phyloP scores from a whole-genome alignment of 208 protist species.

The Phytomonas serpens region DNA sequence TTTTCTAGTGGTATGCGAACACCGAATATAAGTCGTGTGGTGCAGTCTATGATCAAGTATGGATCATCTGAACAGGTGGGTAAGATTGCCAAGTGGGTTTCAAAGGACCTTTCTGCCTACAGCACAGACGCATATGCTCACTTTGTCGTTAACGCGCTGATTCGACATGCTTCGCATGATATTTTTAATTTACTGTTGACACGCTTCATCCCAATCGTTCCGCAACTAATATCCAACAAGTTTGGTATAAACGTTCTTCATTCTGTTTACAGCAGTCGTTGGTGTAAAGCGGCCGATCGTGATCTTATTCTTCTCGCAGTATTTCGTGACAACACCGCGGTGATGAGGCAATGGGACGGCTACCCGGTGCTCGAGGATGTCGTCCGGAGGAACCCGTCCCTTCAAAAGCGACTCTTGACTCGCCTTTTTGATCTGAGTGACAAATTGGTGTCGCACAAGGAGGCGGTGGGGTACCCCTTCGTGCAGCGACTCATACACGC shows the following conservation, averaged over 20 bases:
- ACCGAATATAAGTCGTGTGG: constrained; percentile 71
- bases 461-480: constrained; percentile 71
- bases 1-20: constrained; percentile 58
- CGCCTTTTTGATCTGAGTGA: constrained; percentile 81
- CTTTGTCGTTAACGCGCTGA: constrained; percentile 70
- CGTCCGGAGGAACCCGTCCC: constrained; percentile 34
- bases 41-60: constrained; percentile 91
- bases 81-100: constrained; percentile 45
- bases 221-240: constrained; percentile 74
- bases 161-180: constrained; percentile 77
- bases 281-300: constrained; percentile 57
- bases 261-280: constrained; percentile 70
- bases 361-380: constrained; percentile 78
- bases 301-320: constrained; percentile 69
- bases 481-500: constrained; percentile 77
- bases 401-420: constrained; percentile 68
- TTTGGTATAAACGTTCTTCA: constrained; percentile 82
- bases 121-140: constrained; percentile 80
- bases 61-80: constrained; percentile 57
- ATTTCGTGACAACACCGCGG: constrained; percentile 76
- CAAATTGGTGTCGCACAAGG: constrained; percentile 86
- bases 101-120: constrained; percentile 44
- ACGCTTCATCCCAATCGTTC: constrained; percentile 39
- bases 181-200: constrained; percentile 56
- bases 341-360: constrained; percentile 83